phyloP scores from a whole-genome alignment of 2,329 filamentous ascomycete species.

The Claviceps fusiformis region DNA sequence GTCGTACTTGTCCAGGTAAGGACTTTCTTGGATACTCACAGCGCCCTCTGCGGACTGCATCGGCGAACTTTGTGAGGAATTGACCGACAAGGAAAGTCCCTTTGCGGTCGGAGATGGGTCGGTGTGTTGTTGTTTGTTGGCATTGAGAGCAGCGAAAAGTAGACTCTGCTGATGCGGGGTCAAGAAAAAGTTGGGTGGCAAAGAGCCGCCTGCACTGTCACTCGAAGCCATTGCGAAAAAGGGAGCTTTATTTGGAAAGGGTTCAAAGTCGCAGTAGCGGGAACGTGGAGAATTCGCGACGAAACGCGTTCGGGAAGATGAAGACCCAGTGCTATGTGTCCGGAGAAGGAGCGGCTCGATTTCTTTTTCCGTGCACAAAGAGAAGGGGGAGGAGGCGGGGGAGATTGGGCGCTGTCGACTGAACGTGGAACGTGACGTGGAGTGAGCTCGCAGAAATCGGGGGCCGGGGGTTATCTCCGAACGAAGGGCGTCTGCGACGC shows the following conservation, averaged over 20 bases:
- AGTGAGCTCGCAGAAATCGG: not conserved
- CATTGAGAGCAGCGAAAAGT: slow-evolving; percentile 62
- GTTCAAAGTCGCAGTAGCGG: not conserved
- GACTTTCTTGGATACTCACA: slow-evolving; percentile 54
- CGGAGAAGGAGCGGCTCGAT: not conserved
- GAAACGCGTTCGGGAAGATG: not conserved
- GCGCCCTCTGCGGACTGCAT: slow-evolving; percentile 22
- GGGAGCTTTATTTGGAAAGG: not conserved
- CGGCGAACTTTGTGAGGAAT: slow-evolving; percentile 36
- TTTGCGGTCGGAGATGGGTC: slow-evolving; percentile 24
- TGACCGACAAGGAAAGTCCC: slow-evolving; percentile 30
- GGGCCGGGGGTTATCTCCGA: not conserved
- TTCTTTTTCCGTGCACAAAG: not conserved
- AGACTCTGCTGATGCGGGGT: slow-evolving; percentile 66
- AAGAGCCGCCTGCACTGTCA: slow-evolving; percentile 24
- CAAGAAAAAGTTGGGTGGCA: slow-evolving; percentile 48
- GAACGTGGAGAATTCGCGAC: not conserved
- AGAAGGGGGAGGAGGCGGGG: no score
- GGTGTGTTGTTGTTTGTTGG: slow-evolving; percentile 37
- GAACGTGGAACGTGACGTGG: not conserved
- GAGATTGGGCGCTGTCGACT: not conserved
- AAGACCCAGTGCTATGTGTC: not conserved
- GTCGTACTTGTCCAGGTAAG: slow-evolving; percentile 65
- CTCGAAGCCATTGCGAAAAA: slow-evolving; percentile 34
- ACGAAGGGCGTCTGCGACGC: not conserved